These are phyloP conservation scores for Ogataea nonfermentans DNA, from an alignment of 805 yeast genomes.

Conservation along the genomic window DNA sequence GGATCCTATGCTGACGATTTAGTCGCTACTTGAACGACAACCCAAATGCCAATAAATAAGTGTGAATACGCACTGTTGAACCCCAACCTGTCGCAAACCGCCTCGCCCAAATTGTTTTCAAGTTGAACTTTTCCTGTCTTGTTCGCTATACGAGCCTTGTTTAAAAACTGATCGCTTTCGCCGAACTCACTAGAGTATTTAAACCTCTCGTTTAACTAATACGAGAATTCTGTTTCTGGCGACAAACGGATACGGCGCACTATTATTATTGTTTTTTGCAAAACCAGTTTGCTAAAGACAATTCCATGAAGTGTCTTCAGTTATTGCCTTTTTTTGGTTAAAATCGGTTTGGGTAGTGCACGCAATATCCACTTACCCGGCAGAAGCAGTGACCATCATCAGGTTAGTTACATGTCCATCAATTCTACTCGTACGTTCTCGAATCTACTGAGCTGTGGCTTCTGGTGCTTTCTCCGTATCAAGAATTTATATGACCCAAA, in stretches of 20 bases:
- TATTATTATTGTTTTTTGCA: conserved; percentile 4
- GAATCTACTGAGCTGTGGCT: no score
- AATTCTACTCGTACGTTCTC: no score
- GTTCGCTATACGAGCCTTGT: neutral
- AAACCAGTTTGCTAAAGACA: conserved; percentile 13
- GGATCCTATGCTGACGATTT: no score
- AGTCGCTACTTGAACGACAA: no score
- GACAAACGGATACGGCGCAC: conserved; percentile 1
- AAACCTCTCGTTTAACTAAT: neutral
- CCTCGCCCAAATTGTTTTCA: neutral
- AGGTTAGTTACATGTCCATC: no score
- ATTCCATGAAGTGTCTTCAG: conserved; percentile 7
- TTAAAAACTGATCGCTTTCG: neutral
- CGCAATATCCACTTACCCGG: conserved; percentile 9
- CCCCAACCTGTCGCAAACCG: neutral
- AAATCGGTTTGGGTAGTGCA: conserved; percentile 5
- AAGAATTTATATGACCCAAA: no score
- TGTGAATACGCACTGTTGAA: neutral
- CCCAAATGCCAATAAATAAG: neutral
- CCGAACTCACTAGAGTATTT: neutral
- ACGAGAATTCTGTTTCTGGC: neutral
- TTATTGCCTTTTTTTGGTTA: conserved; percentile 11
- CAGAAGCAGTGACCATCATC: neutral
- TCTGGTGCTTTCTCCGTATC: no score
- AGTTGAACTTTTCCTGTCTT: conserved; percentile 1